phyloP scores from a whole-genome alignment of 306 rosid species.

The Rosa chinensis region DNA sequence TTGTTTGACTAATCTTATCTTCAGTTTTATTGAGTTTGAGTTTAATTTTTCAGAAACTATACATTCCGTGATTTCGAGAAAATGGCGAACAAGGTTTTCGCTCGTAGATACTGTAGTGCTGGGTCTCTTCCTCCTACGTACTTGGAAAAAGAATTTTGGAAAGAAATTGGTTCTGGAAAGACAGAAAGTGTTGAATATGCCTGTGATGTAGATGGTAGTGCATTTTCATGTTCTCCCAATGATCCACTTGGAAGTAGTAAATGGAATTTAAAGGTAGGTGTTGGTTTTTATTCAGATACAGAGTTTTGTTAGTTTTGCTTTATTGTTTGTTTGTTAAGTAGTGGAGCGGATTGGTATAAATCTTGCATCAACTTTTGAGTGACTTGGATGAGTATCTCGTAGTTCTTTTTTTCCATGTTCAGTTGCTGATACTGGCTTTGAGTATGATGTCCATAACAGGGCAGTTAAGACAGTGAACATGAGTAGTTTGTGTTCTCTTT shows the following conservation, averaged over 20 bases:
- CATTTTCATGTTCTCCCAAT: slow-evolving; percentile 80
- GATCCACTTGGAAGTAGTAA: slow-evolving; percentile 92
- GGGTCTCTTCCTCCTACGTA: slow-evolving; percentile 78
- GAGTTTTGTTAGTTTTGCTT: background rate
- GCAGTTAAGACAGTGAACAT: background rate
- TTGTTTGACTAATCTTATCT: slow-evolving; percentile 10
- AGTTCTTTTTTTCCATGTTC: background rate
- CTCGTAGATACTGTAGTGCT: slow-evolving; percentile 77
- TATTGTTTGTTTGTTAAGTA: background rate
- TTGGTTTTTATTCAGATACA: background rate
- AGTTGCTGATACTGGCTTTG: background rate
- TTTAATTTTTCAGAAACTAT: slow-evolving; percentile 66
- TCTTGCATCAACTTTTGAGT: background rate
- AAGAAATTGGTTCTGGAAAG: slow-evolving; percentile 85
- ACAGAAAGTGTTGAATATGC: slow-evolving; percentile 96
- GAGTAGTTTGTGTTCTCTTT: background rate
- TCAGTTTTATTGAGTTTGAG: slow-evolving; percentile 35
- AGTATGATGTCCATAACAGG: background rate
- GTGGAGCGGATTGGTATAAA: background rate
- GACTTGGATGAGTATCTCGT: background rate
- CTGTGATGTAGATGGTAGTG: slow-evolving; percentile 98
- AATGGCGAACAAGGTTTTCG: slow-evolving; percentile 92
- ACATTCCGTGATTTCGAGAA: slow-evolving; percentile 89
- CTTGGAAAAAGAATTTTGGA: slow-evolving; percentile 96
- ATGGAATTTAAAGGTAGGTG: slow-evolving; percentile 90